phyloP scores from a whole-genome alignment of 805 yeast species.

The Cyberlindnera mrakii region DNA sequence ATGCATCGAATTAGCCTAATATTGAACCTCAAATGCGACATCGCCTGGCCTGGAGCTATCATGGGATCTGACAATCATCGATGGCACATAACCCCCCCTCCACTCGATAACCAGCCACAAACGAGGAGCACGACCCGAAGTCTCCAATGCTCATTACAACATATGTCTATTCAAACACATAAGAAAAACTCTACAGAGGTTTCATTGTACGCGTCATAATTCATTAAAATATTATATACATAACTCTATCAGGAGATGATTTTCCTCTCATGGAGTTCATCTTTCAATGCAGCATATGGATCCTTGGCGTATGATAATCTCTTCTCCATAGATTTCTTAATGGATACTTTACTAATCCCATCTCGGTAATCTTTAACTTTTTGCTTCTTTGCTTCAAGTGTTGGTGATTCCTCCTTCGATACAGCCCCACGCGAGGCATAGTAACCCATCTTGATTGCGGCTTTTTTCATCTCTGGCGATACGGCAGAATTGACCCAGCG shows the following conservation, averaged over 20 bases:
- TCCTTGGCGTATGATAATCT: conserved; percentile 28
- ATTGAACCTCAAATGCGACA: too few species aligned
- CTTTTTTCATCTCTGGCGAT: conserved; percentile 1
- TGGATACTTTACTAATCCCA: conserved; percentile 22
- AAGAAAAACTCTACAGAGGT: too few species aligned
- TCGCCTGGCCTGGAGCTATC: too few species aligned
- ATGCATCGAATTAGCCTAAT: too few species aligned
- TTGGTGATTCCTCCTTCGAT: neutral
- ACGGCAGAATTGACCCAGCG: conserved; percentile 3
- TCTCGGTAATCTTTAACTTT: conserved; percentile 12
- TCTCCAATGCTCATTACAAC: too few species aligned
- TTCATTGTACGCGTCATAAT: neutral
- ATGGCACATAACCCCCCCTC: too few species aligned
- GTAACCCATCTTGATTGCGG: conserved; percentile 12
- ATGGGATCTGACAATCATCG: too few species aligned
- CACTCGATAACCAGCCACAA: too few species aligned
- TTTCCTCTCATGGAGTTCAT: conserved; percentile 25
- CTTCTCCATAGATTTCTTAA: conserved; percentile 25
- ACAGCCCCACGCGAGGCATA: conserved; percentile 2
- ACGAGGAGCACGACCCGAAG: too few species aligned
- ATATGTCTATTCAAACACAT: too few species aligned
- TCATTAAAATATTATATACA: conserved; percentile 1
- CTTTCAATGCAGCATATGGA: conserved; percentile 24
- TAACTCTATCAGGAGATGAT: conserved; percentile 1
- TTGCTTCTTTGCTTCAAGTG: conserved; percentile 2